Percentiles rank a stretch among this genome's conserved stretches.
Conservation (phyloP, 345 rosid genomes). For the Eucalyptus tenuipes region DNA sequence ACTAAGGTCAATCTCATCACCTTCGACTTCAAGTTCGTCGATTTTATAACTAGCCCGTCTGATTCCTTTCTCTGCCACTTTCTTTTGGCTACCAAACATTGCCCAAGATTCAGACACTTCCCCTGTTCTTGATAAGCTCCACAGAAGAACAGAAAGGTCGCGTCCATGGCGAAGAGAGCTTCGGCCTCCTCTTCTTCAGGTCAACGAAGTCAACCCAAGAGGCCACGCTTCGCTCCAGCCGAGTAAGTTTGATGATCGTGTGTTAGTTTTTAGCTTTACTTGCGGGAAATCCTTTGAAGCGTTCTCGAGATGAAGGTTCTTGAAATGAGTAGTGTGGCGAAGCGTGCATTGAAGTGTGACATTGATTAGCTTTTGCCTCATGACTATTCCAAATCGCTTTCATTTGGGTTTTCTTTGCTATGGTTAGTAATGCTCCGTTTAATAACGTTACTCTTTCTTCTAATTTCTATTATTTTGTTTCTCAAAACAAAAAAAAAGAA, state of each 20-base stretch:
- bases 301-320: too few relatives aligned
- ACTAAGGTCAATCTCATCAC: accelerated
- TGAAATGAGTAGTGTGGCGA: too few relatives aligned
- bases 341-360: accelerated
- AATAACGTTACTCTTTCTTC: accelerated
- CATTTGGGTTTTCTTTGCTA: too few relatives aligned
- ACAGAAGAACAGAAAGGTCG: neutral
- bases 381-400: too few relatives aligned
- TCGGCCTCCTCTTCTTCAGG: neutral
- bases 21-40: neutral
- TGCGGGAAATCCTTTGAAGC: too few relatives aligned
- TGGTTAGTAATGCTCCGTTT: accelerated
- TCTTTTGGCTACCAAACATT: neutral
- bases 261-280: too few relatives aligned
- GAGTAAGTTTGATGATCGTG: neutral
- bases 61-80: neutral
- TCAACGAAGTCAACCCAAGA: neutral
- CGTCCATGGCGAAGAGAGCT: neutral
- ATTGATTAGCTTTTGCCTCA: neutral
- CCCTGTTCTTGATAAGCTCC: neutral
- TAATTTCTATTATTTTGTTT: accelerated
- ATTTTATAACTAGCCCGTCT: neutral
- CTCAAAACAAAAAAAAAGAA: accelerated
- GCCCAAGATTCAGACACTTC: neutral
- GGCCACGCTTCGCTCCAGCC: neutral